Base-by-base conservation (phyloP, 108 stramenopile genomes). In the Nitzschia sp. region DNA sequence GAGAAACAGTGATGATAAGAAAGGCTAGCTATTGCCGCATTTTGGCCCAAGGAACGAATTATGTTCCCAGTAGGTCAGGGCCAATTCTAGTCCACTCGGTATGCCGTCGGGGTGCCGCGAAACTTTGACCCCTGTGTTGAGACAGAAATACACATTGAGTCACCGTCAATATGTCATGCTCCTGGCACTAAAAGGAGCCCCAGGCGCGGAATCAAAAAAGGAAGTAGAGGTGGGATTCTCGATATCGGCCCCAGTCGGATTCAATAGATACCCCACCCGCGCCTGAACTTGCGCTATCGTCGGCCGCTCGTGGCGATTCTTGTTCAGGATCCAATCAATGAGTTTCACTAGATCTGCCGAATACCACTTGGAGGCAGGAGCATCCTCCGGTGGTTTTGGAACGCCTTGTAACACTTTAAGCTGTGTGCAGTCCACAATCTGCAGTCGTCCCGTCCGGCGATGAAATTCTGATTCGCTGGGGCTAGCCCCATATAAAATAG, bases 381-480 rank as follows among this genome's bases (percentile, higher is more conserved):
- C 56, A 17, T 66, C 57, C 23, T 13, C 27, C 0, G 70, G 66
- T 19, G 74, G 76, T 30, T 53, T 60, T 24, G 79, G 84, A 2
- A 78, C 13, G 17, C 32, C 64, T 9, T 86, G 82, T 71, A 68
- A 29, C 21, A 72, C 66, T 34, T 56, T 66, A 31, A 91, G 59
- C 11, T 81, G 85, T 8, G 85, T 81, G 67, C 89, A 88, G 62
- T 92, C 90, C 2, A 90, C 88, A 38, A 90, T 84, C 54, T 74
- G 34, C 3, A 85, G 55, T 4, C 33, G 18, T 38, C 79, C 80
- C 33, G 70, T 64, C 23, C 53, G 63, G 56, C 71, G 66, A 48
- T 60, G 59, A 42, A 75, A 94, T 73, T 91, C 93, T 34, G 64
- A 68, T 74, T 95, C 93, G 71, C 82, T 80, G 0, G 93, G 93